Base-by-base conservation (phyloP, 768 basidiomycete species). In the Chiua virens region DNA sequence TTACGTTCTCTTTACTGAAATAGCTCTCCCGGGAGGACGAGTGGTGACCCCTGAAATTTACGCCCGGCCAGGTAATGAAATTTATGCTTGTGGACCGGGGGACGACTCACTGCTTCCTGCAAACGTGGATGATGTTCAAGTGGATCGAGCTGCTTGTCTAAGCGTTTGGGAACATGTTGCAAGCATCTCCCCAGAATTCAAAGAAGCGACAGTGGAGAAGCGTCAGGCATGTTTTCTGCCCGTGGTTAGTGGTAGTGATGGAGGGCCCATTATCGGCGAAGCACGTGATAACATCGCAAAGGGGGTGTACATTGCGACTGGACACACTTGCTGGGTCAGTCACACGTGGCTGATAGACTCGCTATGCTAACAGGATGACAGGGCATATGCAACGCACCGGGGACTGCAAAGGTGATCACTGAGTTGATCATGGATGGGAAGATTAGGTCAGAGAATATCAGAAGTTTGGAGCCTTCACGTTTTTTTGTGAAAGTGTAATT, bases 341-440 rank as follows among this genome's bases (percentile, higher is more conserved):
- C 34, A 10, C 27, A 41, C 45, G n/a, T 36, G 22, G n/a, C 27
- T 21, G 34, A 45, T 35, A 28, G 11, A 46, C 15, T 42, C 30
- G 27, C 30, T 42, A 27, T 43, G 35, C 47, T 62, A 15, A 62
- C 23, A 21, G 21, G 34, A 32, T 30, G 8, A 37, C 49, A 87
- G 87, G 87, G 88, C 1, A 85, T 89, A 37, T 89, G 82, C 65
- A 89, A 89, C 64, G 90, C 85, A 4, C 91, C 92, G 0, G 92
- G 89, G 5, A 94, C 91, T 4, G 93, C 86, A 2, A 81, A 78
- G 57, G 82, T 80, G 8, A 65, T 97, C 37, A 74, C 81, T 14
- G 88, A 92, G 65, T 69, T 89, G 17, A 70, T 93, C 8, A 73
- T 92, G 70, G 79, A 85, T 28, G 87, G 87, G 11, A 28, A 77